Percentiles rank a stretch among this genome's conserved stretches.
Evolutionary conservation across 2,329 filamentous ascomycete genomes (phyloP).

Genomic region (Apiospora kogelbergensis): DNA sequence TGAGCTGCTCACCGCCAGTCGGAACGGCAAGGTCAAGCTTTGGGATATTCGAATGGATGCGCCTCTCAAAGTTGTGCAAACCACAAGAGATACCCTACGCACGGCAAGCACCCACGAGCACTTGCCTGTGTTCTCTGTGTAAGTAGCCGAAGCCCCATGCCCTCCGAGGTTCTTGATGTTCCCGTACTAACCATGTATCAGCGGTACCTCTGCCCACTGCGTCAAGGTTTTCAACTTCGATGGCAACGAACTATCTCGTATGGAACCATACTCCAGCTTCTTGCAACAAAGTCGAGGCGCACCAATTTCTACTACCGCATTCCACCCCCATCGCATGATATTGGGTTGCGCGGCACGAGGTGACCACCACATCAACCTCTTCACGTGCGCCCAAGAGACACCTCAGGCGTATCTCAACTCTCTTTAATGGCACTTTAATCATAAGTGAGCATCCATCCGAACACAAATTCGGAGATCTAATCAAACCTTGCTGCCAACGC

Average conservation of each 20-base stretch:
- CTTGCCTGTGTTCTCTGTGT: constrained; percentile 92
- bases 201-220: constrained; percentile 82
- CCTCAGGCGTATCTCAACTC: constrained; percentile 14
- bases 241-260: constrained; percentile 73
- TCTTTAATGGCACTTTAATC: neutral
- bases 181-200: constrained; percentile 40
- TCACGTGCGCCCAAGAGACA: constrained; percentile 63
- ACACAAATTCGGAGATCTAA: neutral
- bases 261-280: constrained; percentile 90
- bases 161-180: neutral
- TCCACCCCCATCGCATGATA: constrained; percentile 93
- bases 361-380: constrained; percentile 89
- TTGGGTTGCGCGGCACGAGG: constrained; percentile 83
- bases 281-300: constrained; percentile 76
- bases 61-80: constrained; percentile 70
- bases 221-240: constrained; percentile 93
- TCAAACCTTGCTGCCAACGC: neutral
- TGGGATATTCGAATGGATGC: constrained; percentile 94
- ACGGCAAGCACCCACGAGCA: constrained; percentile 95
- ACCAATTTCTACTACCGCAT: constrained; percentile 85
- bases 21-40: constrained; percentile 89
- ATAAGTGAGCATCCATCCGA: neutral
- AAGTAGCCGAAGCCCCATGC: constrained; percentile 43
- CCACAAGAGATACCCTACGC: constrained; percentile 75
- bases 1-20: constrained; percentile 85